Conservation (phyloP, 495 filamentous ascomycete genomes). For the Penicillium samsonianum region DNA sequence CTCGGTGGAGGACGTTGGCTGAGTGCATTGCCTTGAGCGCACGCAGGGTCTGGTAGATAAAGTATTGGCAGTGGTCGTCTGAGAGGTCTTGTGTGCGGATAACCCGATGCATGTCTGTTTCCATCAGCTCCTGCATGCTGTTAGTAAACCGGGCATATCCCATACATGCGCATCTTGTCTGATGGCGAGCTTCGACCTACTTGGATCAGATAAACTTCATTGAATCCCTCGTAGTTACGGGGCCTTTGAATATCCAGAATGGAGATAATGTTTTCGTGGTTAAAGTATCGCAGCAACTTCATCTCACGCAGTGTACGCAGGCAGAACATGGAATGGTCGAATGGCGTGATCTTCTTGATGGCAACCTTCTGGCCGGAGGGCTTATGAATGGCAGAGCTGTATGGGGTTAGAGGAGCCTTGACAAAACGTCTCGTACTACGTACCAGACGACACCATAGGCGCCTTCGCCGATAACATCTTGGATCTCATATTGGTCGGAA, state of each 20-base stretch:
- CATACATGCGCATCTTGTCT: neutral
- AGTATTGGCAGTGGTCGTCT: constrained; percentile 99
- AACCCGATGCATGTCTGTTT: constrained; percentile 99
- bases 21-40: constrained; percentile 99
- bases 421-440: constrained; percentile 31
- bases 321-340: constrained; percentile 99
- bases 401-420: constrained; percentile 22
- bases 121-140: constrained; percentile 84
- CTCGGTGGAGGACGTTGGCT: constrained; percentile 96
- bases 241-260: constrained; percentile 99
- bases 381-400: constrained; percentile 97
- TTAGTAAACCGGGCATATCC: neutral
- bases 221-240: constrained; percentile 91
- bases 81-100: constrained; percentile 98
- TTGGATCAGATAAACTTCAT: constrained; percentile 98
- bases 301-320: constrained; percentile 96
- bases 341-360: constrained; percentile 99
- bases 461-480: constrained; percentile 98
- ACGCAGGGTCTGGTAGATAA: constrained; percentile 99
- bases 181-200: constrained; percentile 48
- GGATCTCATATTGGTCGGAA: constrained; percentile 98
- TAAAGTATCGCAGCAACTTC: constrained; percentile 99
- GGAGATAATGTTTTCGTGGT: constrained; percentile 99
- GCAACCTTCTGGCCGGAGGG: constrained; percentile 98
- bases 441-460: constrained; percentile 99